Conservation (phyloP, 495 filamentous ascomycete species). For the Aspergillus steynii region DNA sequence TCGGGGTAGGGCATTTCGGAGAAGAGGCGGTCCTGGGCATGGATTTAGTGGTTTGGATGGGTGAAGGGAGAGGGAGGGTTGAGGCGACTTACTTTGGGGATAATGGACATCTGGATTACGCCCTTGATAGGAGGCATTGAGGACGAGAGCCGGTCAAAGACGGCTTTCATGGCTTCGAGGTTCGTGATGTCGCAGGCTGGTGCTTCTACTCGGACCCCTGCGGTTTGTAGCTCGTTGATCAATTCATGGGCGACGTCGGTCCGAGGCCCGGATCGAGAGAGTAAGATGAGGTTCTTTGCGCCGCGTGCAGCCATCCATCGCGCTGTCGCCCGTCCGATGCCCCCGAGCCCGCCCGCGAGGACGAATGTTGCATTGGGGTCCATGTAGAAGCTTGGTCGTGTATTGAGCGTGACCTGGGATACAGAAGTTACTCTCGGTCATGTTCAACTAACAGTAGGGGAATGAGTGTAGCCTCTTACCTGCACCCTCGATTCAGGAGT, state of each 20-base stretch:
- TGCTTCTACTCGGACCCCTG: conserved; percentile 16
- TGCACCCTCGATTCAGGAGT: too few species aligned
- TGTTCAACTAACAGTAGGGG: conserved; percentile 37
- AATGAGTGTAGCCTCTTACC: too few species aligned
- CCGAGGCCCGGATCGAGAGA: conserved; percentile 28
- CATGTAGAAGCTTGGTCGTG: conserved; percentile 14
- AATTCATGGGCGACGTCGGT: conserved; percentile 16
- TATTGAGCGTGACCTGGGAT: conserved; percentile 19
- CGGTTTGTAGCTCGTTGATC: conserved; percentile 12
- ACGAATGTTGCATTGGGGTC: conserved; percentile 57
- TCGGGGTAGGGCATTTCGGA: conserved; percentile 41
- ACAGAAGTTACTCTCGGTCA: conserved; percentile 29
- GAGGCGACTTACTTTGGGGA: not conserved
- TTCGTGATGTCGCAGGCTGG: conserved; percentile 30
- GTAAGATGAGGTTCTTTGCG: conserved; percentile 54
- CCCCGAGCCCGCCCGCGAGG: conserved; percentile 63
- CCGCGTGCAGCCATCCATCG: conserved; percentile 61
- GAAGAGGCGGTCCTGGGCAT: conserved; percentile 46
- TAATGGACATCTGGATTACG: conserved; percentile 36
- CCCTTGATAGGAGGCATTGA: conserved; percentile 35
- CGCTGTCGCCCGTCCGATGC: conserved; percentile 59
- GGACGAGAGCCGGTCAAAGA: conserved; percentile 14
- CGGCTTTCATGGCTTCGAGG: conserved; percentile 21
- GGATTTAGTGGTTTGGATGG: too few species aligned
- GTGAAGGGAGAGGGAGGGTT: too few species aligned